Evolutionary conservation across 2,329 filamentous ascomycete genomes (phyloP).

Genomic region (Beauveria rudraprayagi): DNA sequence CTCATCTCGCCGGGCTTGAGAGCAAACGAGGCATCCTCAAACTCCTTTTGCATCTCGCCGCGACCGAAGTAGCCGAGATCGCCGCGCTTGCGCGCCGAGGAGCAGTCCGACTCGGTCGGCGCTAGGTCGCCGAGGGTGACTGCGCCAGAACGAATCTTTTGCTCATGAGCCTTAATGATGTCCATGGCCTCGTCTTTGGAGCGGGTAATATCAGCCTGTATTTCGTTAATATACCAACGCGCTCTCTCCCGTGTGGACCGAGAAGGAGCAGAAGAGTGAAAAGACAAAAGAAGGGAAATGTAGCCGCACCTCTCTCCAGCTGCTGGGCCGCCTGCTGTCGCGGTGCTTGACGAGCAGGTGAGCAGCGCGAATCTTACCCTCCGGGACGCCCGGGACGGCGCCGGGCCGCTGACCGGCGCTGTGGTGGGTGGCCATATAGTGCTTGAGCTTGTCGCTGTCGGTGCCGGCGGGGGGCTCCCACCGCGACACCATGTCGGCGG

Average conservation of each 20-base stretch:
- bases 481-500: conserved; percentile 74
- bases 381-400: conserved; percentile 36
- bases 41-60: conserved; percentile 98
- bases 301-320: conserved; percentile 68
- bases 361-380: conserved; percentile 85
- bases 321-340: conserved; percentile 79
- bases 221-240: not conserved
- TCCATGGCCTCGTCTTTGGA: conserved; percentile 76
- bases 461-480: conserved; percentile 90
- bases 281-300: not conserved
- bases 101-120: conserved; percentile 86
- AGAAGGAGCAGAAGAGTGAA: not conserved
- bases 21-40: conserved; percentile 92
- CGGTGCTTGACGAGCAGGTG: conserved; percentile 92
- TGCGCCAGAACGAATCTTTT: conserved; percentile 64
- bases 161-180: conserved; percentile 69
- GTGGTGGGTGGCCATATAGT: conserved; percentile 87
- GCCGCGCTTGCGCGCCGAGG: conserved; percentile 85
- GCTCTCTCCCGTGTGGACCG: not conserved
- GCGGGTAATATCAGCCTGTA: conserved; percentile 69
- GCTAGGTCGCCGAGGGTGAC: conserved; percentile 75
- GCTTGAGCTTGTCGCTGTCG: conserved; percentile 85
- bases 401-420: conserved; percentile 42
- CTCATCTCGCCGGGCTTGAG: conserved; percentile 82
- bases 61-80: conserved; percentile 92